Conservation (phyloP, 208 protist species). For the Blastocrithidia nonstop region DNA sequence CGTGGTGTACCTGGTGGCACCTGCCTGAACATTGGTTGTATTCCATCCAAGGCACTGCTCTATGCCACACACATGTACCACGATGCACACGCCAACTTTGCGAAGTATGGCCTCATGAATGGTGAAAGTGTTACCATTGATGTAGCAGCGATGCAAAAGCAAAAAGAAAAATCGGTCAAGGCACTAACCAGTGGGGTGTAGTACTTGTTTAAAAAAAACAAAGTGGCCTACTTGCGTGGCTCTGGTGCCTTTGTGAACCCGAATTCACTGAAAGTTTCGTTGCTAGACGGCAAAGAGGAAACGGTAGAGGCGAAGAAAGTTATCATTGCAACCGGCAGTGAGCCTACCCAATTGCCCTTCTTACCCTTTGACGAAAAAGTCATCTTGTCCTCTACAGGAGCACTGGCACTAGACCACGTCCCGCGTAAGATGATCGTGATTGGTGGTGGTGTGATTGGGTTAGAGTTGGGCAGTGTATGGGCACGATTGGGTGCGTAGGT, state of each 20-base stretch:
- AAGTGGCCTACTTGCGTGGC: conserved; percentile 94
- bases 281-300: conserved; percentile 82
- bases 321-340: conserved; percentile 98
- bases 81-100: conserved; percentile 89
- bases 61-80: conserved; percentile 97
- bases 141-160: conserved; percentile 88
- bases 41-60: conserved; percentile 99
- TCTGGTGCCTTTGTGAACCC: conserved; percentile 70
- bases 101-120: conserved; percentile 79
- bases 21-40: conserved; percentile 99
- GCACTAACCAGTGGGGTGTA: conserved; percentile 95
- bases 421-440: conserved; percentile 98
- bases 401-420: conserved; percentile 87
- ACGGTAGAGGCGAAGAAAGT: conserved; percentile 93
- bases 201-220: conserved; percentile 99
- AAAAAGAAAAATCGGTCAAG: conserved; percentile 93
- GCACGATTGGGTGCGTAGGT: conserved; percentile 94
- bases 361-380: conserved; percentile 94
- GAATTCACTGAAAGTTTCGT: conserved; percentile 60
- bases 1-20: conserved; percentile 95
- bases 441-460: conserved; percentile 98
- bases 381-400: conserved; percentile 96
- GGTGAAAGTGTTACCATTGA: conserved; percentile 87
- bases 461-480: conserved; percentile 98
- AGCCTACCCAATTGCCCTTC: conserved; percentile 87